Conservation (phyloP, 2,329 filamentous ascomycete species). For the Knoxdaviesia capensis region DNA sequence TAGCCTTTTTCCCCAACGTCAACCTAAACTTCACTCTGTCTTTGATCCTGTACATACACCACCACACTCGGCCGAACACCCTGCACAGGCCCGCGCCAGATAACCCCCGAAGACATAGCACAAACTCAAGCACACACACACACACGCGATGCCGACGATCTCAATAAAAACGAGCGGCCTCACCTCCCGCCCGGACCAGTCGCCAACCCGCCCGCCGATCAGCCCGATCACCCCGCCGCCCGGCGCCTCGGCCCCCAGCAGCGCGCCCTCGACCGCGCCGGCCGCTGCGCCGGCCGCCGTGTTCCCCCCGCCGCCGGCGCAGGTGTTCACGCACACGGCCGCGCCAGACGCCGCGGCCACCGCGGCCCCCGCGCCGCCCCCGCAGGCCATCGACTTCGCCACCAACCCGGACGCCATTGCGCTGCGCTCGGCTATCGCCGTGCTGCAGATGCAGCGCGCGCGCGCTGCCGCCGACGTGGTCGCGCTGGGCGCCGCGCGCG, state of each 20-base stretch:
- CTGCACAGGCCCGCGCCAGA: too few species aligned
- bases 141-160: too few species aligned
- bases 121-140: too few species aligned
- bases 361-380: constrained; percentile 24
- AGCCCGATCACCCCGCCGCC: constrained; percentile 31
- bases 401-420: constrained; percentile 74
- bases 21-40: too few species aligned
- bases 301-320: constrained; percentile 13
- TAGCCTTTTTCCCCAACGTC: too few species aligned
- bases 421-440: constrained; percentile 63
- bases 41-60: too few species aligned
- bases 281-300: constrained; percentile 4
- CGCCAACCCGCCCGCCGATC: constrained; percentile 27
- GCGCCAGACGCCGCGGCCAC: constrained; percentile 12
- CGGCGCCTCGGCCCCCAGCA: constrained; percentile 10
- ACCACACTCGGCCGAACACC: too few species aligned
- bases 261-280: constrained; percentile 5
- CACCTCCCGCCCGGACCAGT: too few species aligned
- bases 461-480: constrained; percentile 60
- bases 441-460: constrained; percentile 69
- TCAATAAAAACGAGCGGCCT: too few species aligned
- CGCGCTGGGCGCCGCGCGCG: constrained; percentile 47
- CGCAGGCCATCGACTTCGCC: constrained; percentile 34
- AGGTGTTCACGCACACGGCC: constrained; percentile 28
- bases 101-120: too few species aligned